phyloP scores from a whole-genome alignment of 495 filamentous ascomycete species.

The Penicillium samsonianum region DNA sequence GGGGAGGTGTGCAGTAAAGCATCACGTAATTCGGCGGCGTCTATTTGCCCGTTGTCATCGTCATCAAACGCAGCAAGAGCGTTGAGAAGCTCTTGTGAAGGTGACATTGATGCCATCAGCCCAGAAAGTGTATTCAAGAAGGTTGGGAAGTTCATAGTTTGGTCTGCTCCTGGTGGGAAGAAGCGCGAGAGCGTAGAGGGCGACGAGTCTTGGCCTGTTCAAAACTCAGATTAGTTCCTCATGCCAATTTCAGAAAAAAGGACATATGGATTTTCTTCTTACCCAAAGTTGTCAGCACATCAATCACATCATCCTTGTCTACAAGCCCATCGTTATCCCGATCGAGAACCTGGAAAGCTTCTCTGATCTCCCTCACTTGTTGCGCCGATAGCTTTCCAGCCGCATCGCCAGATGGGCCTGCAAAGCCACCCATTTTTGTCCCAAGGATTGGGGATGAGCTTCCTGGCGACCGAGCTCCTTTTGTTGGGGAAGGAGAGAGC shows the following conservation, averaged over 20 bases:
- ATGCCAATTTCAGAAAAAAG: neutral
- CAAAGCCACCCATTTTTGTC: conserved; percentile 29
- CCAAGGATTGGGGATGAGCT: conserved; percentile 30
- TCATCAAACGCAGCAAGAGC: conserved; percentile 95
- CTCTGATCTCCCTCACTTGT: conserved; percentile 73
- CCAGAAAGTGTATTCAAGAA: conserved; percentile 78
- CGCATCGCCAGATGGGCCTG: conserved; percentile 46
- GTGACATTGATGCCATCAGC: conserved; percentile 69
- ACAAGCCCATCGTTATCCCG: conserved; percentile 75
- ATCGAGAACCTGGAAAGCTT: conserved; percentile 86
- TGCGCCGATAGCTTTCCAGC: conserved; percentile 64
- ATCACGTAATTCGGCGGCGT: conserved; percentile 77
- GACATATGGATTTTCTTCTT: conserved; percentile 4
- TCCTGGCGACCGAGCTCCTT: conserved; percentile 36
- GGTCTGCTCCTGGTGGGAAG: conserved; percentile 68
- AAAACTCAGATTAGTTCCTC: conserved; percentile 8
- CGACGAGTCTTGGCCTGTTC: conserved; percentile 56
- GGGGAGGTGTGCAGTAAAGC: conserved; percentile 79
- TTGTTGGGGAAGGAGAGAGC: conserved; percentile 46
- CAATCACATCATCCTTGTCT: conserved; percentile 72
- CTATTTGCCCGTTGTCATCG: conserved; percentile 90
- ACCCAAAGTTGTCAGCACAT: conserved; percentile 80
- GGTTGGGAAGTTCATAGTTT: conserved; percentile 76
- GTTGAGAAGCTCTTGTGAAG: conserved; percentile 72
- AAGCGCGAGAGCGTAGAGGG: conserved; percentile 65